Evolutionary conservation across 2,329 filamentous ascomycete species (phyloP).

Genomic region (Alternaria sp.): DNA sequence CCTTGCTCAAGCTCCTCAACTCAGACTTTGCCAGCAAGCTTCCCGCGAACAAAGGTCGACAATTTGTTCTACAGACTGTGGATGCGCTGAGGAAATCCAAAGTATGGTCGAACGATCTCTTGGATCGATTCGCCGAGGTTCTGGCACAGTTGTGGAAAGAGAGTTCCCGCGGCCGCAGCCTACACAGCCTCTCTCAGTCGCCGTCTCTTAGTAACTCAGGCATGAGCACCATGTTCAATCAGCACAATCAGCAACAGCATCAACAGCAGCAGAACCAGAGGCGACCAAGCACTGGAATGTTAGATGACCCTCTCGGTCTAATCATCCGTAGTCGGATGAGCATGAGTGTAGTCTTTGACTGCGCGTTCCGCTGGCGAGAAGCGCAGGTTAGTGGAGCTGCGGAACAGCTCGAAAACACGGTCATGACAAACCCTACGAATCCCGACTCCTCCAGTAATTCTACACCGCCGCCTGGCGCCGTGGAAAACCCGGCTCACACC

Average conservation of each 20-base stretch:
- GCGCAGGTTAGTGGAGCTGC: conserved; percentile 58
- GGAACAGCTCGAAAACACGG: conserved; percentile 63
- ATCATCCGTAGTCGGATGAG: conserved; percentile 85
- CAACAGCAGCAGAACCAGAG: conserved; percentile 29
- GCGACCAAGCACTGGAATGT: conserved; percentile 35
- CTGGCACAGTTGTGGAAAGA: conserved; percentile 86
- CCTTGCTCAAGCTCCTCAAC: conserved; percentile 77
- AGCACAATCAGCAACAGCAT: conserved; percentile 28
- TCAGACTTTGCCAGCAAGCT: conserved; percentile 72
- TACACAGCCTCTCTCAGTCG: conserved; percentile 47
- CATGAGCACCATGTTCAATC: conserved; percentile 43
- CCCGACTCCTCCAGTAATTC: conserved; percentile 73
- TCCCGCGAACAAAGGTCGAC: conserved; percentile 69
- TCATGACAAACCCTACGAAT: conserved; percentile 88
- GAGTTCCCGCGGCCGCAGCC: conserved; percentile 46
- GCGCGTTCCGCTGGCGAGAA: conserved; percentile 84
- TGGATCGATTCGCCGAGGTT: conserved; percentile 81
- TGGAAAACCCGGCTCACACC: conserved; percentile 43
- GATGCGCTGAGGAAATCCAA: conserved; percentile 74
- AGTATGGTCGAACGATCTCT: conserved; percentile 77
- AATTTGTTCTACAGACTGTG: conserved; percentile 74
- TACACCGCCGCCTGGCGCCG: conserved; percentile 60
- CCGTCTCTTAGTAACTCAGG: conserved; percentile 42
- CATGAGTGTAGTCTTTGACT: conserved; percentile 85
- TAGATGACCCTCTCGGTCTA: conserved; percentile 76